Evolutionary conservation across 192 early-diverging fungal species (phyloP).

Genomic region (Umbelopsis sp.): DNA sequence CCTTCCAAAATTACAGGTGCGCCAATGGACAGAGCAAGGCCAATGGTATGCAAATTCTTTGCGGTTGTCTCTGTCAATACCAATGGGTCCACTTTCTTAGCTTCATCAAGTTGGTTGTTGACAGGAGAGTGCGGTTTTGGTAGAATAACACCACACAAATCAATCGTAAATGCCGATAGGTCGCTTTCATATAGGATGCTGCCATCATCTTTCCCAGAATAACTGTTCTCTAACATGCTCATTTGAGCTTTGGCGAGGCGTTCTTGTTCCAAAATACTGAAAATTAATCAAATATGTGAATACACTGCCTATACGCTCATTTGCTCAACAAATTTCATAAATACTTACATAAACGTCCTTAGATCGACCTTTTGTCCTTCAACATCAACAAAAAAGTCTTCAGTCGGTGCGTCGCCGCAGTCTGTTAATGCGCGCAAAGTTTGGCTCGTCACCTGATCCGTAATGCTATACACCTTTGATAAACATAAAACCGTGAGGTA

Average conservation of each 20-base stretch:
- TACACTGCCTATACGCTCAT: not conserved
- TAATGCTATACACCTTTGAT: conserved; percentile 49
- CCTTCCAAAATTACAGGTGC: conserved; percentile 89
- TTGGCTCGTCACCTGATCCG: conserved; percentile 41
- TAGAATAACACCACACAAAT: conserved; percentile 72
- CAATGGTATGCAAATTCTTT: conserved; percentile 76
- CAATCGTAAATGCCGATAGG: conserved; percentile 54
- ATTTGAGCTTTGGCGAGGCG: conserved; percentile 46
- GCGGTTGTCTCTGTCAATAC: conserved; percentile 79
- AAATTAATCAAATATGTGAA: not conserved
- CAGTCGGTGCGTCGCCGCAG: not conserved
- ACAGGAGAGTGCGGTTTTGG: conserved; percentile 31
- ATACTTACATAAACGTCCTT: conserved; percentile 43
- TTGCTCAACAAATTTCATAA: not conserved
- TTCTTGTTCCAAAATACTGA: conserved; percentile 53
- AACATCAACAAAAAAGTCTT: conserved; percentile 3
- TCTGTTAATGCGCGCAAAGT: conserved; percentile 23
- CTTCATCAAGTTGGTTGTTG: not conserved
- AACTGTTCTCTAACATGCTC: conserved; percentile 43
- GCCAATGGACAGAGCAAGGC: conserved; percentile 83
- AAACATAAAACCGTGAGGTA: conserved; percentile 49
- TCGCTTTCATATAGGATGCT: conserved; percentile 23
- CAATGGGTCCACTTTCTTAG: conserved; percentile 42
- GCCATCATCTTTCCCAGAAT: conserved; percentile 6
- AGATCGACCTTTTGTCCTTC: conserved; percentile 31